Evolutionary conservation across 257 asterid species (phyloP).

Genomic region (Euphrasia confusa): DNA sequence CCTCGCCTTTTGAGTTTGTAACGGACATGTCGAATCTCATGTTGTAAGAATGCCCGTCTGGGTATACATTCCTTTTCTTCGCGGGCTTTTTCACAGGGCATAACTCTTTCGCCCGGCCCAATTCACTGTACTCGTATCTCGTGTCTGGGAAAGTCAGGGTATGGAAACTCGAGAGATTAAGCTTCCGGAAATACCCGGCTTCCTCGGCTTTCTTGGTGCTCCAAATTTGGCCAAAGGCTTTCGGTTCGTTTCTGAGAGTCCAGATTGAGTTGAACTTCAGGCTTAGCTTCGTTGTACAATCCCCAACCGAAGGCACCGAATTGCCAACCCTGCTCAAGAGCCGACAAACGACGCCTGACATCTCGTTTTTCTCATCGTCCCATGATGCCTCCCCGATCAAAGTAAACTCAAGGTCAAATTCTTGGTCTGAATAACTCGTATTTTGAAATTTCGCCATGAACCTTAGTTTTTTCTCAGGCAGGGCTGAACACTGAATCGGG

Average conservation of each 20-base stretch:
- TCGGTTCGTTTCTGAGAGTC: slow-evolving; percentile 34
- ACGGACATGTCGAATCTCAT: slow-evolving; percentile 49
- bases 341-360: slow-evolving; percentile 49
- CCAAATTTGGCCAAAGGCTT: slow-evolving; percentile 47
- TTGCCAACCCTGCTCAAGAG: slow-evolving; percentile 26
- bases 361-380: slow-evolving; percentile 38
- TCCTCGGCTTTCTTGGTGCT: slow-evolving; percentile 35
- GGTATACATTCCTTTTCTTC: slow-evolving; percentile 32
- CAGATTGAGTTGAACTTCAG: slow-evolving; percentile 41
- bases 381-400: slow-evolving; percentile 62
- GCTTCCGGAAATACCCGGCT: slow-evolving; percentile 36
- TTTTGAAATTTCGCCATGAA: slow-evolving; percentile 29
- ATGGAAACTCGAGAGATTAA: slow-evolving; percentile 24
- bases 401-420: slow-evolving; percentile 24
- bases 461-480: slow-evolving; percentile 35
- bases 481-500: slow-evolving; percentile 39
- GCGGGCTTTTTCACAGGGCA: slow-evolving; percentile 27
- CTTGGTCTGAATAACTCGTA: background rate
- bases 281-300: slow-evolving; percentile 50
- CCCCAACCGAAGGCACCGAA: slow-evolving; percentile 31
- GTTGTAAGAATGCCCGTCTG: slow-evolving; percentile 41
- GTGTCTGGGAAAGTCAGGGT: slow-evolving; percentile 20
- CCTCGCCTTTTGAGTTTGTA: slow-evolving; percentile 19
- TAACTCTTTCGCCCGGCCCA: slow-evolving; percentile 26
- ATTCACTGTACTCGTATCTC: slow-evolving; percentile 50